Evolutionary conservation across 176 grass and related monocot genomes (phyloP), one percentile per base, ranked within the genome.

Genomic region (Aechmea fasciata): DNA sequence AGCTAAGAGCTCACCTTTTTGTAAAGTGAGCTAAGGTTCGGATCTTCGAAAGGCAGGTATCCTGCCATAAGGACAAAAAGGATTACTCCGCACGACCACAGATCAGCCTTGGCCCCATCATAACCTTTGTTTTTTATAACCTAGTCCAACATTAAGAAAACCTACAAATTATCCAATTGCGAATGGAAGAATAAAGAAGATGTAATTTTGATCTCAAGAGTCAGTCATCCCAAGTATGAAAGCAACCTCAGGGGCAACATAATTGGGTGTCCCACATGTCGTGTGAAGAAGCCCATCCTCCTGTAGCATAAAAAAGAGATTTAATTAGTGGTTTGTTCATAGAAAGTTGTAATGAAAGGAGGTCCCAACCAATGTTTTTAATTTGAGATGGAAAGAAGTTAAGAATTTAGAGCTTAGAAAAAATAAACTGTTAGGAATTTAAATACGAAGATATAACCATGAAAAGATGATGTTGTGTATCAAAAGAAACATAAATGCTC

Each of bases 11-110:
- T 63, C 53, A 99, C 94, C 89, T 99, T 99, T 86, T 85, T 93
- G 82, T 99, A 99, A 77, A 99, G 86, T 1, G 87, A 83, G 80
- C 82, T 77, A 49, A 99, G 86, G 50, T 99, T 99, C 13, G 82
- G 77, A 79, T 99, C 94, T 73, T 99, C 94, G 52, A 99, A 99
- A 13, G 94, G 94, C 47, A 90, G 81, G 77, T 88, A 93, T 14
- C 89, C 94, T 0, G 94, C 89, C 94, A 99, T 88, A 53, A 99
- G 84, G 78, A 99, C 87, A 81, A 90, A 99, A 61, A 93, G 89
- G 79, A 99, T 89, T 71, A 99, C 94, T 13, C 94, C 94, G 82
- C 94, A 99, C 70, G 94, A 97, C 93, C 93, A 97, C 2, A 97
- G 77, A 83, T 97, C 93, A 63, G 89, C 93, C 84, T 92, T 92